These are phyloP conservation scores for Pichia sp. DNA, from an alignment of 1,139 yeast genomes.

Conservation along the genomic window DNA sequence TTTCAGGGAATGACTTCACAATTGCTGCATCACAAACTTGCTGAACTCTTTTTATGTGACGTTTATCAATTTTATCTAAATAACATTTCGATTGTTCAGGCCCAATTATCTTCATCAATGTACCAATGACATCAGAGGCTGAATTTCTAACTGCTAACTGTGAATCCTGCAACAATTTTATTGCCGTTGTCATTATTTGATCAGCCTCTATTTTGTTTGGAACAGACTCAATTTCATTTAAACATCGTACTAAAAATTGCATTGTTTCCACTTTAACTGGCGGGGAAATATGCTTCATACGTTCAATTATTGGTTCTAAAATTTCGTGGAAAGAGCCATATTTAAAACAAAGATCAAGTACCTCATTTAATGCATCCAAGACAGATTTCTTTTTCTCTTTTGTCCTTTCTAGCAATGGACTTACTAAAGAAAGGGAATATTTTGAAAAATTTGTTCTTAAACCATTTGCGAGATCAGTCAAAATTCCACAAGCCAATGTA, in stretches of 20 bases:
- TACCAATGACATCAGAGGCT: slow-evolving; percentile 76
- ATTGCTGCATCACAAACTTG: slow-evolving; percentile 53
- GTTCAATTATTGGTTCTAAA: slow-evolving; percentile 52
- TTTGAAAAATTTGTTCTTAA: slow-evolving; percentile 48
- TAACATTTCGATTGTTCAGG: slow-evolving; percentile 56
- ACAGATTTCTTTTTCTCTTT: slow-evolving; percentile 85
- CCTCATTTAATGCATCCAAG: slow-evolving; percentile 57
- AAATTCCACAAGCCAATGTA: slow-evolving; percentile 67
- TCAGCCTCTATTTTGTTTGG: slow-evolving; percentile 55
- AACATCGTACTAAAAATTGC: slow-evolving; percentile 58
- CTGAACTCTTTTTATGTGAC: slow-evolving; percentile 54
- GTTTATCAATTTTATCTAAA: slow-evolving; percentile 68
- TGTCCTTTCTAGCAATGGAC: slow-evolving; percentile 70
- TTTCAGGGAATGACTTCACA: slow-evolving; percentile 30
- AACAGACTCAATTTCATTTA: slow-evolving; percentile 40
- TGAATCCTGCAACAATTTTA: slow-evolving; percentile 68
- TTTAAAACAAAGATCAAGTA: slow-evolving; percentile 60
- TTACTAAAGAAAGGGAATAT: slow-evolving; percentile 50
- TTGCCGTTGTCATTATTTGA: slow-evolving; percentile 46
- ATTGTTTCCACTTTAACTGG: slow-evolving; percentile 70
- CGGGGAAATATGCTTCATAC: slow-evolving; percentile 75
- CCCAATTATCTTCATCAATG: slow-evolving; percentile 76
- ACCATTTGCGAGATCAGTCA: slow-evolving; percentile 61
- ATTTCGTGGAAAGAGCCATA: slow-evolving; percentile 50
- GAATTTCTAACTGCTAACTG: slow-evolving; percentile 80